These are phyloP conservation scores for Apiotrichum domesticum DNA, from an alignment of 1,284 basidiomycete genomes.

Conservation along the genomic window DNA sequence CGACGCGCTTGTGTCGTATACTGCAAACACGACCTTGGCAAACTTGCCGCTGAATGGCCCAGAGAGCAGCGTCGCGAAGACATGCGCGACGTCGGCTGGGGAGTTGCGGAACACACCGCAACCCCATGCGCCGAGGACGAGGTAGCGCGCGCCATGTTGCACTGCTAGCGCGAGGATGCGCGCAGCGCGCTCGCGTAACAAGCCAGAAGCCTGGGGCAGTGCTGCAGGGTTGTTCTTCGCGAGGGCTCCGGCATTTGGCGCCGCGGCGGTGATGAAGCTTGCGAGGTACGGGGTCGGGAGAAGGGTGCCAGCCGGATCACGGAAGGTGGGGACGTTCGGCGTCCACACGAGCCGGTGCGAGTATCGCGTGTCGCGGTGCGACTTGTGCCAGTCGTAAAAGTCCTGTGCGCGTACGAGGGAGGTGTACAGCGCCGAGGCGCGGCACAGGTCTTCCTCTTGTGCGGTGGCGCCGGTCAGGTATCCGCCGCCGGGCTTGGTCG, in stretches of 20 bases:
- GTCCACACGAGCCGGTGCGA: constrained; percentile 16
- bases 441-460: constrained; percentile 19
- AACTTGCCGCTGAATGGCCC: constrained; percentile 8
- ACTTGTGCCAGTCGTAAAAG: constrained; percentile 8
- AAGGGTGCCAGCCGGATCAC: constrained; percentile 1
- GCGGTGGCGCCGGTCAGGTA: constrained; percentile 14
- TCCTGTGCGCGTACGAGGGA: constrained; percentile 1
- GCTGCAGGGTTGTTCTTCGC: not conserved
- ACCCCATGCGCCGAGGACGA: constrained; percentile 20
- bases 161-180: constrained; percentile 12
- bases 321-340: constrained; percentile 10
- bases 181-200: constrained; percentile 10
- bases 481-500: constrained; percentile 15
- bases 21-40: constrained; percentile 9
- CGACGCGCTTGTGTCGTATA: constrained; percentile 4
- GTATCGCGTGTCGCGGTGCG: constrained; percentile 10
- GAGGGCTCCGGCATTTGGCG: constrained; percentile 12
- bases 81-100: constrained; percentile 2
- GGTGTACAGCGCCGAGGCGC: constrained; percentile 13
- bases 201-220: not conserved
- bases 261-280: constrained; percentile 10
- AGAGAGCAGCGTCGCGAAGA: constrained; percentile 5
- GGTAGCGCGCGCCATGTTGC: not conserved
- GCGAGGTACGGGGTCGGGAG: constrained; percentile 2
- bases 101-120: constrained; percentile 18